These are phyloP conservation scores for Epichloe sibirici DNA, from an alignment of 2,329 filamentous ascomycete species.

Conservation along the genomic window DNA sequence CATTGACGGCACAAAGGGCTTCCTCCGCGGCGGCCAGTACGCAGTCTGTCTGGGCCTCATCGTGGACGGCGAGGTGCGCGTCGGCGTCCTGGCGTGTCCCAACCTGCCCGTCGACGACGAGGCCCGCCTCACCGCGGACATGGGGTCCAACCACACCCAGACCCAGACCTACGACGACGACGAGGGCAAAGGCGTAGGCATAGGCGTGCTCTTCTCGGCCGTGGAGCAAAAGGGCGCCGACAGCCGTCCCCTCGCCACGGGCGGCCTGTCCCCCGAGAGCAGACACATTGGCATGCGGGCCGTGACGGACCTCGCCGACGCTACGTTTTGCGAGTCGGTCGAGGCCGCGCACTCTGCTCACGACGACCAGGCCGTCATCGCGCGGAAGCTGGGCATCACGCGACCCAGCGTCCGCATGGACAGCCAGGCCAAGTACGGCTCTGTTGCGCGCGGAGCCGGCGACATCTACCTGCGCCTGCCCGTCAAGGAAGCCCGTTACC, in stretches of 20 bases:
- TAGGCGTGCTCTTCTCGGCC: constrained; percentile 81
- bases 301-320: constrained; percentile 59
- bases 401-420: constrained; percentile 90
- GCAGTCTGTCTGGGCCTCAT: constrained; percentile 88
- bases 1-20: constrained; percentile 96
- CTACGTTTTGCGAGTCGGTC: constrained; percentile 93
- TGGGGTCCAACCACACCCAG: constrained; percentile 56
- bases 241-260: constrained; percentile 56
- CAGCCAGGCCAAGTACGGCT: constrained; percentile 95
- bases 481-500: constrained; percentile 63
- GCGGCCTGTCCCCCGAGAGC: constrained; percentile 31
- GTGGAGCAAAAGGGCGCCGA: constrained; percentile 67
- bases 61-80: constrained; percentile 85
- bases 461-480: constrained; percentile 91
- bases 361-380: constrained; percentile 70
- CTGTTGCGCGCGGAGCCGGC: constrained; percentile 83
- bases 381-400: constrained; percentile 74
- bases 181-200: constrained; percentile 28
- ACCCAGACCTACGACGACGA: constrained; percentile 32
- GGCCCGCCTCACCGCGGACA: constrained; percentile 44
- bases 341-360: constrained; percentile 89
- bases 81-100: constrained; percentile 88
- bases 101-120: constrained; percentile 85
- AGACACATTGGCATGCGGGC: constrained; percentile 69
- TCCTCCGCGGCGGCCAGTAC: constrained; percentile 91